Evolutionary conservation across 2,329 filamentous ascomycete species (phyloP).

Genomic region (Penicillium digitatum): DNA sequence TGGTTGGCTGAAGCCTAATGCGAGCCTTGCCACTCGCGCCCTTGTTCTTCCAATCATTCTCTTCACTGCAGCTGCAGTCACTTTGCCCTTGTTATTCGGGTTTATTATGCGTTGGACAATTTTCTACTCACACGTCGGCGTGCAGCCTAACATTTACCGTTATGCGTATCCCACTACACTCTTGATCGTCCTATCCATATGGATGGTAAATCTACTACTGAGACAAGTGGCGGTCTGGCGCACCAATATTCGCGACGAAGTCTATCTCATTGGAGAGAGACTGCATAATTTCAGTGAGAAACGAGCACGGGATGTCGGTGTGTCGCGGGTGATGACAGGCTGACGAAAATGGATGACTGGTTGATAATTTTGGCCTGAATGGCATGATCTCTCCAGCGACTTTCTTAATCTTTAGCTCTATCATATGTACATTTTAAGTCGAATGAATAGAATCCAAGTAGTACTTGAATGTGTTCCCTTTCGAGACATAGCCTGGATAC

Average conservation of each 20-base stretch:
- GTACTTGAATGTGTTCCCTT: too few relatives aligned
- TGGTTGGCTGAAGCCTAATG: constrained; percentile 76
- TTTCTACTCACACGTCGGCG: constrained; percentile 30
- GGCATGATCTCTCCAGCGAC: neutral
- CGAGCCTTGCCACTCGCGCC: constrained; percentile 72
- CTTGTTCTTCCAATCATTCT: constrained; percentile 74
- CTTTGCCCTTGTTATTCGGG: constrained; percentile 61
- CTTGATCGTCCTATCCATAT: constrained; percentile 51
- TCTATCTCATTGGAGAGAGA: constrained; percentile 90
- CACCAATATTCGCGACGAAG: constrained; percentile 81
- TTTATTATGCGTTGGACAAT: constrained; percentile 47
- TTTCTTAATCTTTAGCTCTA: neutral
- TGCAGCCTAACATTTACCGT: constrained; percentile 51
- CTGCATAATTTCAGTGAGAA: constrained; percentile 86
- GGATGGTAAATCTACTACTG: constrained; percentile 36
- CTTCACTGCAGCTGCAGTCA: constrained; percentile 60
- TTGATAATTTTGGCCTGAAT: neutral
- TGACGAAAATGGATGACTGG: constrained; percentile 13
- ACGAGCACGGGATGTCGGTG: constrained; percentile 38
- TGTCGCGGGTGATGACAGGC: constrained; percentile 37
- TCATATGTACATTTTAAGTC: neutral
- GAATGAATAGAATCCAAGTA: neutral
- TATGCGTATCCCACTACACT: constrained; percentile 70
- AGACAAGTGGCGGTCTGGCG: constrained; percentile 71
- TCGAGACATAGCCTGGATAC: neutral